phyloP scores from a whole-genome alignment of 257 asterid species.

The Salvia hispanica region DNA sequence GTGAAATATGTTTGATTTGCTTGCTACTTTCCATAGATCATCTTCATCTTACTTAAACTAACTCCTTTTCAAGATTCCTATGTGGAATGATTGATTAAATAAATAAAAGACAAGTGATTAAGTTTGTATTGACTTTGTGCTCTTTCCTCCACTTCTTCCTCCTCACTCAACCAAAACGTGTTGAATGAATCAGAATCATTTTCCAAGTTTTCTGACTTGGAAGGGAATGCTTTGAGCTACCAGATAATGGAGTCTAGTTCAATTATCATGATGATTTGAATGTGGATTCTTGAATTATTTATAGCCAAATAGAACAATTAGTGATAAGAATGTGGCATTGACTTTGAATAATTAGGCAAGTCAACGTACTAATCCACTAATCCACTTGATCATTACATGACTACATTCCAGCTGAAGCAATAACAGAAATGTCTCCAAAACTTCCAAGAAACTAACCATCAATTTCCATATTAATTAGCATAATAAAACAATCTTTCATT shows the following conservation, averaged over 20 bases:
- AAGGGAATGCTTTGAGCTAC: slow-evolving; percentile 2
- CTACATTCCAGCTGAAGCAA: slow-evolving; percentile 22
- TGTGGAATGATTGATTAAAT: background rate
- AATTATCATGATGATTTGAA: background rate
- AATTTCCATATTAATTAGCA: background rate
- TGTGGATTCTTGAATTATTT: background rate
- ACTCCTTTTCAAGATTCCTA: slow-evolving; percentile 18
- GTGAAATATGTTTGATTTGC: background rate
- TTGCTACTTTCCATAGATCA: background rate
- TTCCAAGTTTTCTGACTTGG: slow-evolving; percentile 29
- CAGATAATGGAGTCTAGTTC: background rate
- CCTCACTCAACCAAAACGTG: slow-evolving; percentile 34
- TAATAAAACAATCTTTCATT: background rate
- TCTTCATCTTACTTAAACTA: background rate
- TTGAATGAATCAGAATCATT: slow-evolving; percentile 18
- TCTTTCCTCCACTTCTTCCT: background rate
- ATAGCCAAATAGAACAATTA: slow-evolving; percentile 1
- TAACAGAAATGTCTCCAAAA: background rate
- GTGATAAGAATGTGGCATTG: slow-evolving; percentile 11
- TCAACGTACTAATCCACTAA: slow-evolving; percentile 14
- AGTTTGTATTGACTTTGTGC: slow-evolving; percentile 8
- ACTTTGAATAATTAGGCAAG: slow-evolving; percentile 1
- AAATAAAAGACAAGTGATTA: background rate
- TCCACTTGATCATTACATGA: slow-evolving; percentile 15
- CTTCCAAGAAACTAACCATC: slow-evolving; percentile 16